Evolutionary conservation across 306 rosid genomes (phyloP).

Genomic region (Cercis canadensis): DNA sequence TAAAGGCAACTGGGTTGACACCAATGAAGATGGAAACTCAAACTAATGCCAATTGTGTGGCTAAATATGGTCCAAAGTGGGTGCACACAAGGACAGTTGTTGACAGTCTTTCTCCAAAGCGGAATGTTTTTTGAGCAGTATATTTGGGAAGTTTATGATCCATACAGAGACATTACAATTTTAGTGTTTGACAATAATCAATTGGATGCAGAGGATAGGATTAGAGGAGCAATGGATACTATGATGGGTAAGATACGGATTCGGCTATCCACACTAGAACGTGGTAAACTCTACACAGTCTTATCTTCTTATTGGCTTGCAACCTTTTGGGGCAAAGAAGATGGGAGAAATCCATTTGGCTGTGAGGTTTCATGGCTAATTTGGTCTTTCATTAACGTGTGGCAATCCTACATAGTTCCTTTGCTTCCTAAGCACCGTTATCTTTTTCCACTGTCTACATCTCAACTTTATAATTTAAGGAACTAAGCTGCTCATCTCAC

Average conservation of each 20-base stretch:
- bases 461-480: conserved; percentile 45
- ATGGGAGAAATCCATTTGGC: conserved; percentile 65
- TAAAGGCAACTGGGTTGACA: conserved; percentile 44
- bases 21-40: conserved; percentile 45
- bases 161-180: conserved; percentile 53
- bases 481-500: conserved; percentile 40
- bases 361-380: conserved; percentile 51
- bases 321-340: conserved; percentile 44
- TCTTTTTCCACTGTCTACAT: conserved; percentile 49
- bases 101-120: conserved; percentile 42
- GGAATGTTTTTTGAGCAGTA: conserved; percentile 69
- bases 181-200: conserved; percentile 55
- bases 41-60: conserved; percentile 59
- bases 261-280: conserved; percentile 45
- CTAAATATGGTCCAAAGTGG: conserved; percentile 63
- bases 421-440: conserved; percentile 47
- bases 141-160: conserved; percentile 60
- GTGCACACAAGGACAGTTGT: conserved; percentile 49
- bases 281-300: conserved; percentile 46
- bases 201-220: conserved; percentile 37
- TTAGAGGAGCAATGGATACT: conserved; percentile 33
- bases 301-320: conserved; percentile 51
- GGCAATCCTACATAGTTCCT: conserved; percentile 31
- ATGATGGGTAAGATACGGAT: conserved; percentile 57
- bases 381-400: conserved; percentile 18